phyloP scores from a whole-genome alignment of 1,284 basidiomycete species.

The Inonotus hispidus region DNA sequence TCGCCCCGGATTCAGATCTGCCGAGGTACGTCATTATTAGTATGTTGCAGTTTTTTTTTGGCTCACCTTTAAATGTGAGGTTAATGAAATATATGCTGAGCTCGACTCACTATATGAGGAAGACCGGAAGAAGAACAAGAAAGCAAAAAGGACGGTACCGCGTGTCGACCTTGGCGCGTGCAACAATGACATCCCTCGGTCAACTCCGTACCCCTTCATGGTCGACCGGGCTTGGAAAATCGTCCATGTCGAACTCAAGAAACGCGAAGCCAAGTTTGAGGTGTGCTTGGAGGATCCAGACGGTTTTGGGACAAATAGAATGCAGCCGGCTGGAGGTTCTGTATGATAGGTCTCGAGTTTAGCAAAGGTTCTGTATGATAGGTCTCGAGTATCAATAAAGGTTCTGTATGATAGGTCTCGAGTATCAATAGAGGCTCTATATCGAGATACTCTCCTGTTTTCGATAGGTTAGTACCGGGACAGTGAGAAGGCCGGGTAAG shows the following conservation, averaged over 20 bases:
- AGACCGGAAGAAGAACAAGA: not conserved
- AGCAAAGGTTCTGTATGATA: no score
- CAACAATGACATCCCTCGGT: not conserved
- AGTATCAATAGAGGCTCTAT: not conserved
- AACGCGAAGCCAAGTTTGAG: not conserved
- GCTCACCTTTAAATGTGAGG: not conserved
- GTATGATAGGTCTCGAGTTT: no score
- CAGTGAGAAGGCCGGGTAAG: no score
- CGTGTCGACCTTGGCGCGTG: not conserved
- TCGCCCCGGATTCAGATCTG: not conserved
- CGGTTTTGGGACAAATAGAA: not conserved
- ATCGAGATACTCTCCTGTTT: not conserved
- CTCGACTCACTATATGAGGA: not conserved
- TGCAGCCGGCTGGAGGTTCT: not conserved
- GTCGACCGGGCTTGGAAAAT: not conserved
- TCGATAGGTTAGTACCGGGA: no score
- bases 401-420: no score
- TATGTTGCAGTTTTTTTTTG: not conserved
- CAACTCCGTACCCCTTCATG: constrained; percentile 4
- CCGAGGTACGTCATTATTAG: not conserved
- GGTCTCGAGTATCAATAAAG: no score
- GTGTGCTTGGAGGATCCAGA: not conserved
- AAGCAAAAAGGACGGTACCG: not conserved
- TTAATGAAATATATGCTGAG: constrained; percentile 1
- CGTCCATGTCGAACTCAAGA: not conserved